phyloP scores from a whole-genome alignment of 108 stramenopile species.

The Nitzschia inconspicua region DNA sequence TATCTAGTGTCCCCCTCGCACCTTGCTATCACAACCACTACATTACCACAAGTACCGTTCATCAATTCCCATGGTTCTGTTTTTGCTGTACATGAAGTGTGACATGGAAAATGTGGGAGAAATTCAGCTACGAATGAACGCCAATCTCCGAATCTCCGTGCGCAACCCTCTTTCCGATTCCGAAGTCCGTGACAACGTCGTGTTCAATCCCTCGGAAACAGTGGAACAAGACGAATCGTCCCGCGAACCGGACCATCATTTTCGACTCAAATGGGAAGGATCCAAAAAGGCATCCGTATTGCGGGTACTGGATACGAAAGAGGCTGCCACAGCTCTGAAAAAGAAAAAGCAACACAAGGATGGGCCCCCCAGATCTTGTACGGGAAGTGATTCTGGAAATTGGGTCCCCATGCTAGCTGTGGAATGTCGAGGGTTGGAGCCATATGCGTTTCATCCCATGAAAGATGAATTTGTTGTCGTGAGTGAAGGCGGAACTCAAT shows the following conservation, averaged over 20 bases:
- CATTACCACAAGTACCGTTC: too few relatives aligned
- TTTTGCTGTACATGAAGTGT: conserved; percentile 74
- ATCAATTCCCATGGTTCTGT: conserved; percentile 38
- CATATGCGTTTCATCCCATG: conserved; percentile 80
- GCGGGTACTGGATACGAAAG: background rate
- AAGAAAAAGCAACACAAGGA: conserved; percentile 73
- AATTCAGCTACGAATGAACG: conserved; percentile 24
- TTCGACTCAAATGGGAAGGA: conserved; percentile 79
- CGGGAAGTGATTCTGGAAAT: conserved; percentile 64
- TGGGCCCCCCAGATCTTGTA: conserved; percentile 41
- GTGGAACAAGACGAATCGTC: conserved; percentile 70
- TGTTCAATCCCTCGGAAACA: conserved; percentile 65
- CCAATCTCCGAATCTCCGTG: conserved; percentile 69
- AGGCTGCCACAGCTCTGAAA: conserved; percentile 11
- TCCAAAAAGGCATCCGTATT: conserved; percentile 57
- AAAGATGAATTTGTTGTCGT: conserved; percentile 74
- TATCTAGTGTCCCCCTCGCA: too few relatives aligned
- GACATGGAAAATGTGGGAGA: conserved; percentile 71
- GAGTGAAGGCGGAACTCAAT: conserved; percentile 57
- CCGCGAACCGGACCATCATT: conserved; percentile 76
- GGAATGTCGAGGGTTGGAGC: conserved; percentile 81
- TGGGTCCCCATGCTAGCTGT: conserved; percentile 73
- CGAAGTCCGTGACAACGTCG: conserved; percentile 77
- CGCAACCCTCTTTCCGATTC: conserved; percentile 62
- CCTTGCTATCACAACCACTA: too few relatives aligned